phyloP scores from a whole-genome alignment of 176 grass and related monocot genomes.

The Eragrostis nindensis region DNA sequence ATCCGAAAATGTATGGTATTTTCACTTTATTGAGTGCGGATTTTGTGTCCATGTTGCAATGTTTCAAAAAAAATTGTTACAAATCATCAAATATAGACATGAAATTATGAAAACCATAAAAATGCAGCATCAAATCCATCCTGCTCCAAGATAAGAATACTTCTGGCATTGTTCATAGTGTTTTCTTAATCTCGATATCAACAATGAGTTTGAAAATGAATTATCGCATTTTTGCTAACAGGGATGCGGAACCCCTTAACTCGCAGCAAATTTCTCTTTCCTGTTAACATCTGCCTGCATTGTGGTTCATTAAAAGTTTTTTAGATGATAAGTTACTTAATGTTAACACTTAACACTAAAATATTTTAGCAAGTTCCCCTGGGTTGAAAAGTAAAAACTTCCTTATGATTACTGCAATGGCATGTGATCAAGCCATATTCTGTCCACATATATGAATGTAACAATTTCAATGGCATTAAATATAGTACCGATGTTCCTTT shows the following conservation, averaged over 20 bases:
- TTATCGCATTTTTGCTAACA: not conserved
- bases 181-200: not conserved
- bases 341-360: conserved; percentile 16
- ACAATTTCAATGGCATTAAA: conserved; percentile 12
- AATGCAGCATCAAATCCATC: not conserved
- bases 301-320: conserved; percentile 10
- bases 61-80: not conserved
- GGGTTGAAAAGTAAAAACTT: conserved; percentile 6
- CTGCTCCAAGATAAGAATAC: not conserved
- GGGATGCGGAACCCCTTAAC: not conserved
- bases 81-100: not conserved
- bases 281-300: conserved; percentile 29
- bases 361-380: not conserved
- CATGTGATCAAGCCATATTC: conserved; percentile 7
- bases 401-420: not conserved
- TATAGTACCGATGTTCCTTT: not conserved
- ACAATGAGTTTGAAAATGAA: not conserved
- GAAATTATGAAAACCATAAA: not conserved
- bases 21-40: not conserved
- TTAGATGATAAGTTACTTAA: not conserved
- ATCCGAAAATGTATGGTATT: conserved; percentile 3
- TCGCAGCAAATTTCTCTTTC: not conserved
- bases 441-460: not conserved
- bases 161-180: too few species aligned
- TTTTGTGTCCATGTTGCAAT: not conserved